Evolutionary conservation across 2,329 filamentous ascomycete genomes (phyloP), one percentile per base, ranked within the genome.

Genomic region (Conoideocrella luteorostrata): DNA sequence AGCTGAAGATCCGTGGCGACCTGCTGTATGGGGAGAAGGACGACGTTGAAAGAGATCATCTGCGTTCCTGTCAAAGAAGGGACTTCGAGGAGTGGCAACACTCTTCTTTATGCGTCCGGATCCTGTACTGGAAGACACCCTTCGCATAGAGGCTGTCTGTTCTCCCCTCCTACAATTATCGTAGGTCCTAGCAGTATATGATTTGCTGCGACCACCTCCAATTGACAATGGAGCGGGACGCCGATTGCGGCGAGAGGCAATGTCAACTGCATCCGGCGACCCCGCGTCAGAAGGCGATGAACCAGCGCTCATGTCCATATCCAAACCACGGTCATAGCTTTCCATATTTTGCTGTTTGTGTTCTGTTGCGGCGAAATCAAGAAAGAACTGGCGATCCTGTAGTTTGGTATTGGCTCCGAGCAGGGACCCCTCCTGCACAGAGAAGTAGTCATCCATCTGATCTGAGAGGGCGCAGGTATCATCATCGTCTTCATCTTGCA

Each of bases 71-170:
- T 71, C 71, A 38, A 69, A 66, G 49, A 60, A 65, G 7, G 62
- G 63, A 47, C 63, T 67, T 41, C 60, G 60, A 21, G 62, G 63
- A 2, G 56, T 59, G 29, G 51, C 54, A 3, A 49, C 51, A 5
- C 51, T 45, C 47, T 67, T 67, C 38, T 53, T 56, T 21, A 66
- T 54, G 30, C 64, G 57, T 3, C 56, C 60, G 21, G 60, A 55
- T 5, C 74, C 71, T 4, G 67, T 70, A 7, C 72, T 67, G 3
- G 76, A 79, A 12, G 71, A 69, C 34, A 78, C 75, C 33, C 76
- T 70, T 20, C 74, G 69, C 61, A 79, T 75, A 2, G 72, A 69
- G 47, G 67, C 68, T 2, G 67, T 61, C 15, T 66, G 60, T 20
- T 77, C 73, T 15, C 61, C 51, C 24, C 71, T 62, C 51, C 68